A percentile compares a stretch with the other conserved stretches of the same genome.
Evolutionary conservation across 202 grass and related monocot species (phyloP).

Genomic region (Zizania palustris): DNA sequence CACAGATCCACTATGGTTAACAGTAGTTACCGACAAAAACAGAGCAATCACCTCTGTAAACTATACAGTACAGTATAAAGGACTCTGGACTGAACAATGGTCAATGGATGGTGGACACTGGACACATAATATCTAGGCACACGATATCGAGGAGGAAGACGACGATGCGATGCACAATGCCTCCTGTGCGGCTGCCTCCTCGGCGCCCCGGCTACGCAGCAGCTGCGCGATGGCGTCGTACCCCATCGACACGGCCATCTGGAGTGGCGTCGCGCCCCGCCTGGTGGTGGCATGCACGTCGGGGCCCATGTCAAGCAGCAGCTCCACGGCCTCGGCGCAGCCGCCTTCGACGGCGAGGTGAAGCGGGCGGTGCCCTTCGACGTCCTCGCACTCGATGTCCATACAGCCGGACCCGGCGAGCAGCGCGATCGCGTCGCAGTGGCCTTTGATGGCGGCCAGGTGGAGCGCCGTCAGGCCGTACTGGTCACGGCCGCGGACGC

Average conservation of each 20-base stretch:
- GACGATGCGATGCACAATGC: slow-evolving; percentile 56
- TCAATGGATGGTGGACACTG: slow-evolving; percentile 1
- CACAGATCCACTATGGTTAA: not conserved
- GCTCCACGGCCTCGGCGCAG: slow-evolving; percentile 61
- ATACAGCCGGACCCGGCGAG: slow-evolving; percentile 65
- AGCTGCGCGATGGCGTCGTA: slow-evolving; percentile 63
- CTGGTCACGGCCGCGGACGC: slow-evolving; percentile 68
- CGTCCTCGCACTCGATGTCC: slow-evolving; percentile 76
- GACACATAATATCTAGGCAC: slow-evolving; percentile 30
- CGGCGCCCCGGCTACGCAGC: slow-evolving; percentile 57
- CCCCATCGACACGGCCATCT: slow-evolving; percentile 65
- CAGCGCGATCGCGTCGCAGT: slow-evolving; percentile 68
- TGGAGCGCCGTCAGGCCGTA: slow-evolving; percentile 87
- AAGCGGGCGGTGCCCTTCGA: slow-evolving; percentile 76
- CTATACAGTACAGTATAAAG: slow-evolving; percentile 30
- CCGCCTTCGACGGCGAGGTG: slow-evolving; percentile 82
- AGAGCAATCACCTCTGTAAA: not conserved
- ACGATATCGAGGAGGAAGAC: slow-evolving; percentile 66
- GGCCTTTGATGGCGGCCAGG: slow-evolving; percentile 75
- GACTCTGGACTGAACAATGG: not conserved
- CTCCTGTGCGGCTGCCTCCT: not conserved
- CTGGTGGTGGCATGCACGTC: slow-evolving; percentile 70
- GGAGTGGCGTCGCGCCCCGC: slow-evolving; percentile 66
- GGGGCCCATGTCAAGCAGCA: slow-evolving; percentile 76
- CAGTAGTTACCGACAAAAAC: slow-evolving; percentile 7